Base-by-base conservation (phyloP, 345 rosid genomes). In the Populus deltoides region DNA sequence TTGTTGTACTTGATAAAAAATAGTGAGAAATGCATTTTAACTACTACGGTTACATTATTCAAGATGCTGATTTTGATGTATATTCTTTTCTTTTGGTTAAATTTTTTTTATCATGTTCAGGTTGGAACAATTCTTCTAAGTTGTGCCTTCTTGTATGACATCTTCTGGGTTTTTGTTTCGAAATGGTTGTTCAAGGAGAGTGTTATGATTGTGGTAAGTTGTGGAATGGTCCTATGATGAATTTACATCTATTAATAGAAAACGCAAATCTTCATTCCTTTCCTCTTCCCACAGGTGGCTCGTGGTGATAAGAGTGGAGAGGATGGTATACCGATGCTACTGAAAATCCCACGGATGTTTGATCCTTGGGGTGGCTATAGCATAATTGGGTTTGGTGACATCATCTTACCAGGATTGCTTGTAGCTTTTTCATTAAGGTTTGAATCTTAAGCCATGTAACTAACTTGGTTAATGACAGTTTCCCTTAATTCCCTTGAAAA, bases 311-410 rank as follows among this genome's bases (percentile, higher is more conserved):
- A 78, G 83, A 91, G 95, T 73, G 99, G 97, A 75, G 97, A 93
- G 80, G 98, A 93, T 81, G 97, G 99, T 9, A 93, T 96, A 78
- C 99, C 98, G 1, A 90, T 96, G 99, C 90, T 96, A 76, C 75
- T 96, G 80, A 96, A 96, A 88, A 92, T 96, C 68, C 99, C 99
- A 25, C 90, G 97, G 61, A 89, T 96, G 93, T 93, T 92, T 89
- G 99, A 96, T 85, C 98, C 99, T 71, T 96, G 99, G 99, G 98
- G 99, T 78, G 99, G 99, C 76, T 93, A 92, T 81, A 93, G 99
- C 77, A 89, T 96, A 80, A 96, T 96, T 74, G 98, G 99, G 38
- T 96, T 96, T 85, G 99, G 99, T 59, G 99, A 96, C 80, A 96
- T 96, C 77, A 93, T 96, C 83, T 86, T 96, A 81, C 98, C 98